Base-by-base conservation (phyloP, 768 basidiomycete species). In the Xerocomellus intermedius region DNA sequence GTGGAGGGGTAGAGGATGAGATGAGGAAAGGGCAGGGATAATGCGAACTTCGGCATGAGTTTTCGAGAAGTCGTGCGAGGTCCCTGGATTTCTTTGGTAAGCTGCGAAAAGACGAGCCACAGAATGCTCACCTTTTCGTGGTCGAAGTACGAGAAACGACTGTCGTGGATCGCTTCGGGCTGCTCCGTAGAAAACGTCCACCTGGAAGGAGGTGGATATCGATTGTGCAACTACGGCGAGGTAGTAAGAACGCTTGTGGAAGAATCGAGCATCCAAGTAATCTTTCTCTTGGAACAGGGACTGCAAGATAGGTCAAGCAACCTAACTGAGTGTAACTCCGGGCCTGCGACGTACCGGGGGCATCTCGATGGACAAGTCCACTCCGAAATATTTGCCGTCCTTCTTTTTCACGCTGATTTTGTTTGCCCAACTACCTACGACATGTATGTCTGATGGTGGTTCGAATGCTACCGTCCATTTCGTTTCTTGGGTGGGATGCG, bases 211-310 rank as follows among this genome's bases (percentile, higher is more conserved):
- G 9, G 71, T 71, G 41, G 73, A 73, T 37, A 94, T 68, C 1
- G 82, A 80, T 8, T 81, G 77, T 2, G 91, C 89, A 42, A 98
- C 74, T 5, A 81, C 82, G 8, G 94, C 88, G 19, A 98, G 81
- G 71, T 92, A 99, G 67, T 89, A 94, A 0, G 92, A 86, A 37
- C 91, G 80, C 67, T 98, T 98, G 67, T 95, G 89, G 68, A 96
- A 95, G 69, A 89, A 94, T 12, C 97, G 83, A 8, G 85, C 82
- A 66, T 94, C 87, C 54, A 94, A 76, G 60, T 93, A 91, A 66
- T 98, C 95, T 68, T 98, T 99, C 65, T 95, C 92, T 75, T 96
- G 92, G 65, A 98, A 95, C n/a, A 97, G 75, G 44, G 62, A 69
- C 89, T 90, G 52, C 5, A 33, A 19, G 32, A 16, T 14, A 46